These are phyloP conservation scores for Diaporthe vexans DNA, from an alignment of 2,329 filamentous ascomycete species.

Conservation along the genomic window DNA sequence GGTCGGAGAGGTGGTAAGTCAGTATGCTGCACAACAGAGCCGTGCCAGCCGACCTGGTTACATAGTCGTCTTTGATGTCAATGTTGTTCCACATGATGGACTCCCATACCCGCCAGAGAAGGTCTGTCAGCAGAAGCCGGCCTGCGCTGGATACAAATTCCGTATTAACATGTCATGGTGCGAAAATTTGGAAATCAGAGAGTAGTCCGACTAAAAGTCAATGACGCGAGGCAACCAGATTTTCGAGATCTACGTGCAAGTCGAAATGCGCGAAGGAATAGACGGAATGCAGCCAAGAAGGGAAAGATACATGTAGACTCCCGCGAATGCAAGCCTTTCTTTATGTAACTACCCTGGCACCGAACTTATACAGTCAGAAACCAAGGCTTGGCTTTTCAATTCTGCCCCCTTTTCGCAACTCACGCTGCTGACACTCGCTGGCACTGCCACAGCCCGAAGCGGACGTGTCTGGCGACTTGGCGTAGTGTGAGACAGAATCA, in stretches of 20 bases:
- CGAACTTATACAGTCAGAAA: background rate
- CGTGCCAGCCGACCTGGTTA: constrained; percentile 42
- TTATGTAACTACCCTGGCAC: background rate
- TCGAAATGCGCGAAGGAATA: background rate
- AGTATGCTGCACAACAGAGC: constrained; percentile 48
- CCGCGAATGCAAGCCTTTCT: background rate
- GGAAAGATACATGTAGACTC: background rate
- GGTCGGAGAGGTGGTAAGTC: constrained; percentile 42
- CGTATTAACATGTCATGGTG: background rate
- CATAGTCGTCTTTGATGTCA: constrained; percentile 28
- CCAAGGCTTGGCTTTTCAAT: background rate
- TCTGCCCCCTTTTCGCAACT: constrained; percentile 8
- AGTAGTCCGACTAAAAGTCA: too few species aligned
- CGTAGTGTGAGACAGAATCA: constrained; percentile 17
- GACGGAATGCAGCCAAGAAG: background rate
- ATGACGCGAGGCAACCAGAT: background rate
- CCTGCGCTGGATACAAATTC: background rate
- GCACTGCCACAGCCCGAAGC: constrained; percentile 12
- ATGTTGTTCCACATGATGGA: constrained; percentile 17
- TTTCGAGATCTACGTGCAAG: background rate
- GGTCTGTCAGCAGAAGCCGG: background rate
- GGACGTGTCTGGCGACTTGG: constrained; percentile 11
- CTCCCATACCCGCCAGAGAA: background rate
- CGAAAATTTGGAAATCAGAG: background rate
- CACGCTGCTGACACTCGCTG: background rate